Percentiles rank a stretch among this genome's conserved stretches.
Conservation (phyloP, 306 rosid genomes). For the Trifolium subterraneum region DNA sequence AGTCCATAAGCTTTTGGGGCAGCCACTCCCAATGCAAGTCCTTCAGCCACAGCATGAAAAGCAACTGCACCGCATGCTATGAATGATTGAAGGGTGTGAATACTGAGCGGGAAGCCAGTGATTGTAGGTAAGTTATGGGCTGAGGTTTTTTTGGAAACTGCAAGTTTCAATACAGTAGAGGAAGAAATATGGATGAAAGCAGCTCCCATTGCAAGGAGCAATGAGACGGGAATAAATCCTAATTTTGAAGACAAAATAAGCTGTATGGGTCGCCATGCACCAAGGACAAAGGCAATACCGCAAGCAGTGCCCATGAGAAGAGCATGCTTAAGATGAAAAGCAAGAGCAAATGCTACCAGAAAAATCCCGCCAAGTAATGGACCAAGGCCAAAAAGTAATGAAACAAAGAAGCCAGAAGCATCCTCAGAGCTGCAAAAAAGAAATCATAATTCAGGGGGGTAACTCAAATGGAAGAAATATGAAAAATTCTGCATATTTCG, state of each 20-base stretch:
- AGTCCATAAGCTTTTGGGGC: constrained; percentile 98
- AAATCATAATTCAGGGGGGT: constrained; percentile 25
- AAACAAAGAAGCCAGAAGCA: constrained; percentile 97
- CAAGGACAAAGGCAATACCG: constrained; percentile 96
- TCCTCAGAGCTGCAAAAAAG: constrained; percentile 81
- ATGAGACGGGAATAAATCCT: constrained; percentile 64
- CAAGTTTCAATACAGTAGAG: constrained; percentile 66
- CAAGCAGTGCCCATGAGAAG: constrained; percentile 95
- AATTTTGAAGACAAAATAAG: constrained; percentile 78
- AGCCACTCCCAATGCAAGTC: constrained; percentile 98
- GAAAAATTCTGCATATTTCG: constrained; percentile 14
- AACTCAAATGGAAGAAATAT: constrained; percentile 18
- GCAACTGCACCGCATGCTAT: constrained; percentile 91
- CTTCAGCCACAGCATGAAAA: constrained; percentile 92
- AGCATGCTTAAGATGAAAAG: constrained; percentile 86
- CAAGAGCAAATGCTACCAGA: constrained; percentile 79
- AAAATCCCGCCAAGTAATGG: constrained; percentile 86
- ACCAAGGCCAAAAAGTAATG: constrained; percentile 94
- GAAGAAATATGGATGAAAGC: constrained; percentile 62
- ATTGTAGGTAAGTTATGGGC: constrained; percentile 55
- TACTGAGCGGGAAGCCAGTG: constrained; percentile 64
- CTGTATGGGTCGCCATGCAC: constrained; percentile 93
- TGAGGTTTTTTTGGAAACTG: constrained; percentile 65
- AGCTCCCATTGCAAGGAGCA: constrained; percentile 76
- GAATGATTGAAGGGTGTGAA: constrained; percentile 95